These are phyloP conservation scores for Anthostomella pinea DNA, from an alignment of 2,329 filamentous ascomycete genomes.

Conservation along the genomic window DNA sequence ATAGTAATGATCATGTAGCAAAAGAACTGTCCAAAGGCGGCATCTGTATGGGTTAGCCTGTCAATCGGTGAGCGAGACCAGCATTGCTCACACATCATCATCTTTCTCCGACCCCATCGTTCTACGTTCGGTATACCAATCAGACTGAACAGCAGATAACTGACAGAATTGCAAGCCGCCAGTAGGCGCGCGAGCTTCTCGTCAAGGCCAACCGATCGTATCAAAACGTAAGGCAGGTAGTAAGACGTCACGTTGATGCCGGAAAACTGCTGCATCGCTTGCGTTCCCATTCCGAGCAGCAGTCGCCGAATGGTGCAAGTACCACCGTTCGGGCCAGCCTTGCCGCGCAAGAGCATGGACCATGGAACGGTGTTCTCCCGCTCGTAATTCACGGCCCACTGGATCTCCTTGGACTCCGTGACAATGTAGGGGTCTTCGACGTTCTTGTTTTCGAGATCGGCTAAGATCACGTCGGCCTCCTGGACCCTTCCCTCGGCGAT, in stretches of 20 bases:
- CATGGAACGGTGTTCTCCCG: constrained; percentile 46
- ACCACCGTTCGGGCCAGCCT: constrained; percentile 40
- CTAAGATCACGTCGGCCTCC: constrained; percentile 32
- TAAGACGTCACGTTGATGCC: constrained; percentile 22
- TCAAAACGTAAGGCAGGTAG: constrained; percentile 48
- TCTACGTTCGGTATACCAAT: constrained; percentile 29
- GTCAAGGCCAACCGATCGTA: constrained; percentile 48
- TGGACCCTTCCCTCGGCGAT: constrained; percentile 26
- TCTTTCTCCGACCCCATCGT: constrained; percentile 49
- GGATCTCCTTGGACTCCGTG: constrained; percentile 29
- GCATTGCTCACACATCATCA: constrained; percentile 48
- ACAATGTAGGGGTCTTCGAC: constrained; percentile 25
- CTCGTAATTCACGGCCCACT: constrained; percentile 31
- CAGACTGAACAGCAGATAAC: constrained; percentile 29
- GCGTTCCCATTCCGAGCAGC: constrained; percentile 15
- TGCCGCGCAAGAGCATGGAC: constrained; percentile 46
- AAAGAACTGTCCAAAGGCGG: constrained; percentile 48
- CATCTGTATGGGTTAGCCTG: constrained; percentile 20
- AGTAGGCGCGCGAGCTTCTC: constrained; percentile 49
- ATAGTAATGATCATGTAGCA: constrained; percentile 39
- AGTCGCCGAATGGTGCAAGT: constrained; percentile 9
- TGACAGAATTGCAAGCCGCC: constrained; percentile 43
- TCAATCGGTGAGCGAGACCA: not conserved
- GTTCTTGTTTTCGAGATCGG: constrained; percentile 22
- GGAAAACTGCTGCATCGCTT: constrained; percentile 23